Base-by-base conservation (phyloP, 257 asterid species). In the Datura wrightii region DNA sequence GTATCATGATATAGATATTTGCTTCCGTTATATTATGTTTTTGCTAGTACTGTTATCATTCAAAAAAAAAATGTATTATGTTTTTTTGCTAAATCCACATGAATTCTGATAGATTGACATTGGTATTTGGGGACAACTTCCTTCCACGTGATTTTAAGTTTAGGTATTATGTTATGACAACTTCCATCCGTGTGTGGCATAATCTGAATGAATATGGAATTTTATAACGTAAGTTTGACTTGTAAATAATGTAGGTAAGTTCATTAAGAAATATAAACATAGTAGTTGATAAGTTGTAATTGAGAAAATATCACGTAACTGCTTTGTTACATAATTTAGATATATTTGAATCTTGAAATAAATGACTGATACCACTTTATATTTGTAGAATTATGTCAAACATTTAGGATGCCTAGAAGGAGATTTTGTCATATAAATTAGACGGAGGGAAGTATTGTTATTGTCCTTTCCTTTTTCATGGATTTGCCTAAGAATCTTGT, bases 1-100 rank as follows among this genome's bases (percentile, higher is more conserved):
- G 80, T 71, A n/a, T 71, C 39, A 71, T 10, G 18, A n/a, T 44
- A 44, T 71, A 44, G 56, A 71, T 71, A 44, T 70, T 42, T 42
- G 53, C 79, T n/a, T 42, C 37, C 18, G 0, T 42, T 44, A 46
- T 18, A 9, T 70, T 18, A 8, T 70, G 4, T 1, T 69, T 41
- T 62, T 4, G 3, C 41, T 24, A 10, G 39, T 24, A 59, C 2
- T 1, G 69, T 62, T 62, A 62, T 7, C 69, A 62, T 10, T 24
- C 31, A 0, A 24, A 24, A 24, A 24, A 24, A 24, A 24, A 24
- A 24, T 24, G 31, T 24, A 24, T 24, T 24, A 24, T 24, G 31
- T 24, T 24, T 24, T 19, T 15, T 8, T 39, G 55, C 79, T 71
- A 42, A 44, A 44, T 5, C 56, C 56, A 11, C 37, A 9, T 19